Evolutionary conservation across 306 rosid species (phyloP), one percentile per base, ranked within the genome.

Genomic region (Cicer chorassanicum): DNA sequence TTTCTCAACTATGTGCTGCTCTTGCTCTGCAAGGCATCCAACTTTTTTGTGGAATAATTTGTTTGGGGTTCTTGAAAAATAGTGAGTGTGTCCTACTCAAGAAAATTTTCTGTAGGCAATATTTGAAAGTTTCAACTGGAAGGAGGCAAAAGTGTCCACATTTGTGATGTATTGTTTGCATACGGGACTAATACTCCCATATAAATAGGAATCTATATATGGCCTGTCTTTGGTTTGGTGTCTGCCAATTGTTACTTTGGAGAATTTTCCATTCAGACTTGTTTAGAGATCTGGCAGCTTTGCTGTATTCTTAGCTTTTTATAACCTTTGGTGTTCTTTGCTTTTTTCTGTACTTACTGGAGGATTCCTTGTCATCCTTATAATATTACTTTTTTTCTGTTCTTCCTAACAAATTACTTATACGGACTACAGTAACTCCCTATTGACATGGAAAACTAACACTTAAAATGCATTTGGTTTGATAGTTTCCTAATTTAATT

Each of bases 81-180:
- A 55, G 34, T 67, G 14, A 45, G 45, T 2, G 16, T 24, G 38
- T 42, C 40, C 38, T 53, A 75, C 43, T 75, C 53, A 50, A 50
- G 50, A 43, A 24, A 44, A 8, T 45, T 45, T 19, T 57, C 45
- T 44, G 68, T 12, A 44, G 69, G 48, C 13, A 42, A 60, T 60
- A 60, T 73, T 73, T 60, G 53, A 73, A 57, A 62, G 68, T 29
- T 73, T 73, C 36, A 49, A 55, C 59, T 8, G 18, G 18, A 16
- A 19, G 15, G 66, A 39, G 78, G 78, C 9, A 59, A 11, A 46
- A 14, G 34, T 73, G 14, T 73, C 16, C 9, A 7, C 6, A 36
- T 73, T n/a, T n/a, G 18, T 16, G 42, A 57, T 60, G 57, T 73
- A 45, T 60, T 60, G 45, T 14, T 9, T 46, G 63, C 50, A 24